phyloP scores from a whole-genome alignment of 2,329 filamentous ascomycete species.

The Arthrobotrys entomopaga region DNA sequence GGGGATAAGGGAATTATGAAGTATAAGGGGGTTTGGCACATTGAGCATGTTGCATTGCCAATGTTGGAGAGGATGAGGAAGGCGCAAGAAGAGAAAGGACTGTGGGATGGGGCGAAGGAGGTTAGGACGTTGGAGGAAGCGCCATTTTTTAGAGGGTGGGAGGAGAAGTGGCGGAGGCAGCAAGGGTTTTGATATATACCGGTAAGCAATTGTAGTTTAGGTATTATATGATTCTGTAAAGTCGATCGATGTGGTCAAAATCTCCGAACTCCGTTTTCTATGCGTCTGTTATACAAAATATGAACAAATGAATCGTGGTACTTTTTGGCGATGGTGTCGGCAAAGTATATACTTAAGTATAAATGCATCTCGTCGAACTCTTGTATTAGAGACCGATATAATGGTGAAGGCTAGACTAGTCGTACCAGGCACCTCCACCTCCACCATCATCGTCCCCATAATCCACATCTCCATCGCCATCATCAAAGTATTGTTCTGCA shows the following conservation, averaged over 20 bases:
- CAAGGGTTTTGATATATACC: constrained; percentile 69
- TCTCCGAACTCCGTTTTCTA: constrained; percentile 11
- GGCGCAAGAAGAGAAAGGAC: constrained; percentile 73
- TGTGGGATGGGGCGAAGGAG: constrained; percentile 73
- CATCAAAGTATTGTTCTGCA: constrained; percentile 59
- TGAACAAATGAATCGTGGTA: constrained; percentile 7
- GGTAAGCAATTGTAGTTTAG: not conserved
- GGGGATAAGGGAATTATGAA: constrained; percentile 77
- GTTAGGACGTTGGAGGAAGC: constrained; percentile 76
- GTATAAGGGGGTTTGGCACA: constrained; percentile 85
- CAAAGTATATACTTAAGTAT: too few relatives aligned
- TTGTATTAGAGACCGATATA: too few relatives aligned
- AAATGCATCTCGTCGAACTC: too few relatives aligned
- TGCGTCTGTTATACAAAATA: constrained; percentile 8
- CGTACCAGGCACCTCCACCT: constrained; percentile 54
- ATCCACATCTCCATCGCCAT: constrained; percentile 58
- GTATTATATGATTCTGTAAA: not conserved
- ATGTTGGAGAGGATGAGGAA: constrained; percentile 71
- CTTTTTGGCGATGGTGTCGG: not conserved
- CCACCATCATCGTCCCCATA: constrained; percentile 58
- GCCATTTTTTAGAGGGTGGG: constrained; percentile 81
- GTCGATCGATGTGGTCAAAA: not conserved
- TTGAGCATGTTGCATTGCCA: constrained; percentile 77
- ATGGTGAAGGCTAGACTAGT: constrained; percentile 30
- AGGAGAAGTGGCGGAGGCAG: constrained; percentile 75